These are phyloP conservation scores for Chimonanthus praecox DNA, from an alignment of 164 flowering plant genomes.

Conservation along the genomic window DNA sequence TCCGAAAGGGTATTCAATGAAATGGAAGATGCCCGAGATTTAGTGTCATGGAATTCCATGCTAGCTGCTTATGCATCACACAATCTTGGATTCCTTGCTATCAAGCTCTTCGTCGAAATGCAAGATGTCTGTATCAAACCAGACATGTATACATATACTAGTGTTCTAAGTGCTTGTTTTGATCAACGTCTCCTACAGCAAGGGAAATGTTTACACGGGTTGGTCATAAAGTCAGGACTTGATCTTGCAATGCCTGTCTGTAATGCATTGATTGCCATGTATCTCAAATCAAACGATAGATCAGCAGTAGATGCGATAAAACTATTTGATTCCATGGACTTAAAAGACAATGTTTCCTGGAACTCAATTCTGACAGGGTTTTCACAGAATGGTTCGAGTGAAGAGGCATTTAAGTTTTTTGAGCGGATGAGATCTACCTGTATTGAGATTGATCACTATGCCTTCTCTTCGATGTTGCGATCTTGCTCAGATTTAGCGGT, in stretches of 20 bases:
- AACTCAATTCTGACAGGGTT: conserved; percentile 75
- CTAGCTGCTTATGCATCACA: conserved; percentile 55
- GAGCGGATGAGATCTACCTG: conserved; percentile 34
- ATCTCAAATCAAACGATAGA: conserved; percentile 35
- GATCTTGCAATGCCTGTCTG: conserved; percentile 42
- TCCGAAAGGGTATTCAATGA: conserved; percentile 45
- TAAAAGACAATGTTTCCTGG: conserved; percentile 75
- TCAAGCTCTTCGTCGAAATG: conserved; percentile 52
- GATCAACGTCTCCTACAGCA: conserved; percentile 25
- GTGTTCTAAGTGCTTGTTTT: conserved; percentile 59
- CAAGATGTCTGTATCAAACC: conserved; percentile 44
- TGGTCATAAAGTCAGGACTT: conserved; percentile 60
- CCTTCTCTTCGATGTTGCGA: conserved; percentile 63
- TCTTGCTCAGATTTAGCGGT: conserved; percentile 81
- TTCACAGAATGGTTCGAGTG: conserved; percentile 60
- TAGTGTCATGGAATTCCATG: conserved; percentile 85
- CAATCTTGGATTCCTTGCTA: conserved; percentile 28
- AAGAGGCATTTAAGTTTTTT: conserved; percentile 60
- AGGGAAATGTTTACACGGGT: conserved; percentile 64
- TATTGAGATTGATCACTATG: conserved; percentile 51
- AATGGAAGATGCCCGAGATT: conserved; percentile 33
- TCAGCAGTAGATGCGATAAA: conserved; percentile 53
- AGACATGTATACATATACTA: conserved; percentile 67
- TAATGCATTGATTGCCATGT: conserved; percentile 70
- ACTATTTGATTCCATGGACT: conserved; percentile 42